These are phyloP conservation scores for Ephemerocybe angulata DNA, from an alignment of 768 basidiomycete genomes.

Conservation along the genomic window DNA sequence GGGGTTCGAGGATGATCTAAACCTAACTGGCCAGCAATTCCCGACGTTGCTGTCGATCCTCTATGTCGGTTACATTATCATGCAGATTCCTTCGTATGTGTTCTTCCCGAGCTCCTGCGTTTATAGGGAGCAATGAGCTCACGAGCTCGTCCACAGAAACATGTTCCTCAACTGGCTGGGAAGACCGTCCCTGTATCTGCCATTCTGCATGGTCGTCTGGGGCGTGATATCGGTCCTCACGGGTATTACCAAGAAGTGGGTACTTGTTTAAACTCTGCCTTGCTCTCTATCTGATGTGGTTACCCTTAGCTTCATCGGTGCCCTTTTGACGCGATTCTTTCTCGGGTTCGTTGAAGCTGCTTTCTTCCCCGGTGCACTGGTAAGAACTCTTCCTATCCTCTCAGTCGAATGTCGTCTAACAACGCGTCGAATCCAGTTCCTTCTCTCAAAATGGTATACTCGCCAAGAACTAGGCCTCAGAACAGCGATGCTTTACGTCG, in stretches of 20 bases:
- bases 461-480: constrained; percentile 70
- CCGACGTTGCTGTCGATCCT: constrained; percentile 64
- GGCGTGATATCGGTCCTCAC: constrained; percentile 46
- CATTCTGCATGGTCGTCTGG: constrained; percentile 73
- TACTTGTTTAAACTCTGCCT: constrained; percentile 1
- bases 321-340: constrained; percentile 71
- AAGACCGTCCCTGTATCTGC: constrained; percentile 64
- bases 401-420: background rate
- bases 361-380: constrained; percentile 64
- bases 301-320: constrained; percentile 59
- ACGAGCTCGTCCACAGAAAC: constrained; percentile 49
- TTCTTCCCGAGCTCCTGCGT: background rate
- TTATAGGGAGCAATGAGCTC: background rate
- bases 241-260: constrained; percentile 41
- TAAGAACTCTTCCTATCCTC: constrained; percentile 19
- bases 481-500: constrained; percentile 71
- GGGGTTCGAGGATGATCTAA: constrained; percentile 68
- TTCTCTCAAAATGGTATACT: constrained; percentile 78
- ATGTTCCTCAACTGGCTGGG: constrained; percentile 72
- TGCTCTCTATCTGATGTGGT: background rate
- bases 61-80: constrained; percentile 71
- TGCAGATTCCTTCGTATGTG: constrained; percentile 80
- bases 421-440: constrained; percentile 40
- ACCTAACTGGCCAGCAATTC: constrained; percentile 56
- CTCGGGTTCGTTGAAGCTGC: constrained; percentile 71